Evolutionary conservation across 192 early-diverging fungal genomes (phyloP), one percentile per base, ranked within the genome.

Genomic region (Rhizophlyctis rosea): DNA sequence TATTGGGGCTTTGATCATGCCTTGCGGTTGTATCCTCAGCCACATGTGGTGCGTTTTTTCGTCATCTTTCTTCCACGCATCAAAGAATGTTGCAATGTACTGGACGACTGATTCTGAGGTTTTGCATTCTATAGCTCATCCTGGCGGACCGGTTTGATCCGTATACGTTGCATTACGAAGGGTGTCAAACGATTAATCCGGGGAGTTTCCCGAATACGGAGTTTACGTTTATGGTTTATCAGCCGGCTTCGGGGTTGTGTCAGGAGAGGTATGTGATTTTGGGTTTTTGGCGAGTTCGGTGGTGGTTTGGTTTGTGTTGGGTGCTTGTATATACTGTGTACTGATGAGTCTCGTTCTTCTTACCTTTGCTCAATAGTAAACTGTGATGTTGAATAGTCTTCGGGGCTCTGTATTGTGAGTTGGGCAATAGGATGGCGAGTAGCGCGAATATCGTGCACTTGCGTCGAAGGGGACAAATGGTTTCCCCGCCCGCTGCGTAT

Each of bases 1-100:
- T 87, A 87, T 64, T 92, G 90, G 86, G 83, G 84, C 0, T 86
- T 88, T 71, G 91, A 92, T 67, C 86, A 93, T 64, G 84, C 92
- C 2, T 72, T 98, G 56, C 74, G 89, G 58, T 60, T 98, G 44
- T 98, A 95, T 68, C 95, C 95, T 0, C 74, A 86, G 3, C 95
- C 95, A 3, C 88, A 95, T 56, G 74, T 89, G 64, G 88, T 91
- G 78, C 69, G 76, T 73, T 11, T 3, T 53, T 31, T 18, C 21
- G 7, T 7, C 39, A 13, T 44, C 39, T 44, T 44, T 44, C 9
- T 44, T 44, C 39, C 49, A 27, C 21, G 21, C 5, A 5, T 3
- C 5, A n/a, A 24, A 3, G 3, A 50, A 11, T n/a, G 18, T 3
- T n/a, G 3, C 39, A 7, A 44, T 44, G 39, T 44, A 7, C 39